phyloP scores from a whole-genome alignment of 495 filamentous ascomycete species.

The Opeltia flavorubescens region DNA sequence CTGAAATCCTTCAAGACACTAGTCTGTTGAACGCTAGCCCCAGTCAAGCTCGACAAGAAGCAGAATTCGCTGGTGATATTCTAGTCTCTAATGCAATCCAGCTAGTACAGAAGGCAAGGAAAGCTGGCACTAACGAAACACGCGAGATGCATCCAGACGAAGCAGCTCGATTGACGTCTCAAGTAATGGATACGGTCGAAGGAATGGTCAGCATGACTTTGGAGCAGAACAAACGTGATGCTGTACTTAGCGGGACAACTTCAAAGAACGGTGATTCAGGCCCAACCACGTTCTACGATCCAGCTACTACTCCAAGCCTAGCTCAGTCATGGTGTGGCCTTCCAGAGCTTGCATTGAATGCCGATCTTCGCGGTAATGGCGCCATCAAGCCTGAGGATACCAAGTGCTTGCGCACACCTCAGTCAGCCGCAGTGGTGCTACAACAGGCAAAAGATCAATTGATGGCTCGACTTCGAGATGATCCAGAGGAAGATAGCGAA shows the following conservation, averaged over 20 bases:
- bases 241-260: neutral
- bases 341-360: constrained; percentile 22
- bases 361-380: constrained; percentile 3
- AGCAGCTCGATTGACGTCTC: neutral
- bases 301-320: neutral
- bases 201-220: constrained; percentile 5
- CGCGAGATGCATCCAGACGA: neutral
- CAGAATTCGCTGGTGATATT: neutral
- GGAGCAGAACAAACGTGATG: constrained; percentile 1
- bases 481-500: constrained; percentile 30
- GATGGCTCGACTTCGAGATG: constrained; percentile 39
- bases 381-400: constrained; percentile 34
- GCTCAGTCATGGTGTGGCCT: constrained; percentile 20
- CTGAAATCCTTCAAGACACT: neutral
- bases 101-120: neutral
- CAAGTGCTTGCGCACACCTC: constrained; percentile 34
- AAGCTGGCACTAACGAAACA: neutral
- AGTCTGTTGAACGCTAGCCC: neutral
- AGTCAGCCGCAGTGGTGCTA: constrained; percentile 38
- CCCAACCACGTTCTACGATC: neutral
- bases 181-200: constrained; percentile 6
- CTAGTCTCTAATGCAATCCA: neutral
- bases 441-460: constrained; percentile 45
- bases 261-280: neutral
- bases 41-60: neutral